Evolutionary conservation across 108 stramenopile genomes (phyloP).

Genomic region (Schizochytrium sp.): DNA sequence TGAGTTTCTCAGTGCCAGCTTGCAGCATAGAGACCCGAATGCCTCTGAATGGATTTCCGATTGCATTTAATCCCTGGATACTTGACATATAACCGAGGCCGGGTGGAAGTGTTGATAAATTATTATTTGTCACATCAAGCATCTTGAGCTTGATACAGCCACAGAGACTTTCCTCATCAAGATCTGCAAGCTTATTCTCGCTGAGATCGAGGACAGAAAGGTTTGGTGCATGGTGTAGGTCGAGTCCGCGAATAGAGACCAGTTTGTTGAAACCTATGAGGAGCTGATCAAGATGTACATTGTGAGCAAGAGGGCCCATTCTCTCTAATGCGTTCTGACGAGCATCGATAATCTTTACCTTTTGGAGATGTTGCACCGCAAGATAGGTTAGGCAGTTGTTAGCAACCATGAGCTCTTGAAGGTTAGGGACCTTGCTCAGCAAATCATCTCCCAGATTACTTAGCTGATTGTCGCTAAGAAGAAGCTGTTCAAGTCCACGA

Average conservation of each 20-base stretch:
- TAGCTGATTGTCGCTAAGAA: slow-evolving; percentile 17
- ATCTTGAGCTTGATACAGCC: background rate
- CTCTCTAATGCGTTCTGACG: background rate
- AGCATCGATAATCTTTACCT: slow-evolving; percentile 4
- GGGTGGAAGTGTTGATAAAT: background rate
- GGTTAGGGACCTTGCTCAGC: background rate
- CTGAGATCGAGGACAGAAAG: background rate
- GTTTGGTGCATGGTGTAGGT: background rate
- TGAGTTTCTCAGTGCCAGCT: slow-evolving; percentile 50
- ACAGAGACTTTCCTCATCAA: background rate
- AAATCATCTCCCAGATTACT: background rate
- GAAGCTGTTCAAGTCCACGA: slow-evolving; percentile 2
- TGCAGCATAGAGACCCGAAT: slow-evolving; percentile 35
- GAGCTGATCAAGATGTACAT: slow-evolving; percentile 1
- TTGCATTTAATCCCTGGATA: background rate
- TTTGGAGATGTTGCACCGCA: background rate
- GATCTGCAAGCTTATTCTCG: slow-evolving; percentile 36
- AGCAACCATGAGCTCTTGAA: slow-evolving; percentile 8
- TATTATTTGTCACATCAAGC: slow-evolving; percentile 50
- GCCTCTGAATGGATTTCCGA: slow-evolving; percentile 44
- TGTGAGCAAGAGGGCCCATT: background rate
- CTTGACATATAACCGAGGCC: slow-evolving; percentile 28
- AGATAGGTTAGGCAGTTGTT: slow-evolving; percentile 36
- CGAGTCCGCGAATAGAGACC: background rate
- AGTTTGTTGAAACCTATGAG: slow-evolving; percentile 41